phyloP scores from a whole-genome alignment of 2,329 filamentous ascomycete species.

The Colletotrichum simmondsii region DNA sequence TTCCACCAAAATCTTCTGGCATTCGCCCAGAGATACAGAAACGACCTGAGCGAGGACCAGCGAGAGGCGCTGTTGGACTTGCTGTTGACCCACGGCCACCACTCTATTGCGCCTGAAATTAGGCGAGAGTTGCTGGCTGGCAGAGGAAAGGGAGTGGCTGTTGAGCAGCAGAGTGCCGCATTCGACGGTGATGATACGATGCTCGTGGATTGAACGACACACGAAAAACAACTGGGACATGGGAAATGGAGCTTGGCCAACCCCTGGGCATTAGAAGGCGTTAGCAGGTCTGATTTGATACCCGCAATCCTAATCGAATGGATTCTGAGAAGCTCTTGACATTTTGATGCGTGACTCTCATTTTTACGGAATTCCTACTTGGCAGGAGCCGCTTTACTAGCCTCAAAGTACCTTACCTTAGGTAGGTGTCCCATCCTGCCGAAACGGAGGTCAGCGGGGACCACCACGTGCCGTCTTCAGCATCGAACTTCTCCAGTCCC shows the following conservation, averaged over 20 bases:
- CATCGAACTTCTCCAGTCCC: not conserved
- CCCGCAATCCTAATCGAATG: conserved; percentile 34
- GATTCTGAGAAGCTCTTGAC: conserved; percentile 28
- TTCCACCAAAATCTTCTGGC: conserved; percentile 95
- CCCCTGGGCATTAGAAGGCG: conserved; percentile 33
- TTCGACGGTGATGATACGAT: conserved; percentile 92
- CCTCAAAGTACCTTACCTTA: not conserved
- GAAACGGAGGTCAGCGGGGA: not conserved
- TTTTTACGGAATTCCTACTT: not conserved
- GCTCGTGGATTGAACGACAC: conserved; percentile 68
- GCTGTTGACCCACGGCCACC: conserved; percentile 85
- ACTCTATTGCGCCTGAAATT: conserved; percentile 90
- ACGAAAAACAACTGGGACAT: conserved; percentile 17
- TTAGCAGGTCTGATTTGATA: conserved; percentile 37
- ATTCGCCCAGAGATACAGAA: conserved; percentile 94
- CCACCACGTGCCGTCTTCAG: not conserved
- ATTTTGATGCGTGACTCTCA: not conserved
- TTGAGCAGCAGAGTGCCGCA: conserved; percentile 66
- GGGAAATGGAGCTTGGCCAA: conserved; percentile 31
- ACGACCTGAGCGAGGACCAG: conserved; percentile 96
- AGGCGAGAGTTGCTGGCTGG: conserved; percentile 89
- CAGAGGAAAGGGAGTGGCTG: conserved; percentile 81
- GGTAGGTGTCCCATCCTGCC: not conserved
- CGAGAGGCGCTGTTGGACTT: conserved; percentile 91
- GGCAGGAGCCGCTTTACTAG: not conserved